A percentile compares a stretch with the other conserved stretches of the same genome.
Conservation (phyloP, 805 yeast genomes). For the Myxozyma melibiosi region DNA sequence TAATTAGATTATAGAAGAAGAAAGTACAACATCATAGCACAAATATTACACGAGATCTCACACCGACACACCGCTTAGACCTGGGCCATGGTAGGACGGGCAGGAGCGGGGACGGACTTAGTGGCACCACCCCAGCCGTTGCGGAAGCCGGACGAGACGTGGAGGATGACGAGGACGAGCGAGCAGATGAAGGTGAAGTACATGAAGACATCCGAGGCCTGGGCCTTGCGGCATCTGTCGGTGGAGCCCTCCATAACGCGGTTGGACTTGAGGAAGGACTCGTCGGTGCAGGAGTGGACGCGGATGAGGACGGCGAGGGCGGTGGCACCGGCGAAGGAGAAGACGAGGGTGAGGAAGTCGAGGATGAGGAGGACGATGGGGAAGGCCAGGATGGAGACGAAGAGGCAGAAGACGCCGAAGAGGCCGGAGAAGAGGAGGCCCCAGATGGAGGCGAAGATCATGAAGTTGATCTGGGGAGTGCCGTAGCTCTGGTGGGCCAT, state of each 20-base stretch:
- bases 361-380: conserved; percentile 73
- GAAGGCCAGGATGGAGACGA: conserved; percentile 80
- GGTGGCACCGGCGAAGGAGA: conserved; percentile 92
- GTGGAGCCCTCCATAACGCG: conserved; percentile 70
- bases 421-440: conserved; percentile 78
- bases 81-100: conserved; percentile 23
- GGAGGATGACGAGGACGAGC: conserved; percentile 61
- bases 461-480: conserved; percentile 83
- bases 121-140: conserved; percentile 28
- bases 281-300: conserved; percentile 81
- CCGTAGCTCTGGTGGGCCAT: conserved; percentile 63
- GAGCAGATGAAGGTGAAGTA: conserved; percentile 81
- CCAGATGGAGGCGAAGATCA: conserved; percentile 83
- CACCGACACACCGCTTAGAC: conserved; percentile 6
- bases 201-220: conserved; percentile 77
- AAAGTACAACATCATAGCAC: neutral
- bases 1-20: no score
- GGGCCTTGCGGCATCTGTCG: conserved; percentile 94
- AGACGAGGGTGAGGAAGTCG: conserved; percentile 87
- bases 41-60: neutral
- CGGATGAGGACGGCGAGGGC: conserved; percentile 91
- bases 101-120: conserved; percentile 14
- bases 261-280: conserved; percentile 64
- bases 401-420: conserved; percentile 76
- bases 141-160: conserved; percentile 51